A percentile compares a stretch with the other conserved stretches of the same genome.
These are phyloP conservation scores for Zasmidium cellare DNA, from an alignment of 2,329 filamentous ascomycete species.

Conservation along the genomic window DNA sequence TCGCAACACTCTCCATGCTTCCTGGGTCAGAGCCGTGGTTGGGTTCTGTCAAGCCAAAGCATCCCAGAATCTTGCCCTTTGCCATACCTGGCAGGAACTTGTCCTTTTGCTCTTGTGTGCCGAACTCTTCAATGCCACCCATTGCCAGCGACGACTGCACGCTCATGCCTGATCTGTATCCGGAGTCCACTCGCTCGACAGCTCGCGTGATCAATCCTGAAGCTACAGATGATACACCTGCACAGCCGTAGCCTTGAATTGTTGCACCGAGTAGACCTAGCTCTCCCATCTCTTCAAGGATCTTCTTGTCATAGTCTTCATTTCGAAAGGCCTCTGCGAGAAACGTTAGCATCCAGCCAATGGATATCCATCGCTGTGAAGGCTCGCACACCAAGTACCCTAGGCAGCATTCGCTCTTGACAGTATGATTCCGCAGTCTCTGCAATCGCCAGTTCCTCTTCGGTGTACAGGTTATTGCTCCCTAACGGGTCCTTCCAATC, in stretches of 20 bases:
- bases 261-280: conserved; percentile 84
- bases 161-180: conserved; percentile 89
- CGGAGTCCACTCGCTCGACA: conserved; percentile 87
- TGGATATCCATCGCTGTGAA: neutral
- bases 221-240: conserved; percentile 82
- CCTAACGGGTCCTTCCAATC: conserved; percentile 90
- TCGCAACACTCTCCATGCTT: conserved; percentile 86
- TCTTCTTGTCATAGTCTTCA: conserved; percentile 81
- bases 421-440: conserved; percentile 93
- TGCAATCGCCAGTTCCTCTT: conserved; percentile 85
- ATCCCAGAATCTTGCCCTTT: conserved; percentile 77
- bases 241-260: conserved; percentile 85
- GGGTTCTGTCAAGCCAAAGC: conserved; percentile 87
- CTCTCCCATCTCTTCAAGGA: conserved; percentile 89
- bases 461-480: conserved; percentile 73
- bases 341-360: conserved; percentile 7
- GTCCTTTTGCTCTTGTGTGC: conserved; percentile 83
- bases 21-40: conserved; percentile 92
- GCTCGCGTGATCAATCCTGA: conserved; percentile 88
- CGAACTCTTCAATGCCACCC: conserved; percentile 88
- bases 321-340: conserved; percentile 76
- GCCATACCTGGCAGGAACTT: conserved; percentile 78
- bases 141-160: conserved; percentile 92
- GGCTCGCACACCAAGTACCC: conserved; percentile 69
- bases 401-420: conserved; percentile 81